phyloP scores from a whole-genome alignment of 768 basidiomycete genomes.

The Panus rudis region DNA sequence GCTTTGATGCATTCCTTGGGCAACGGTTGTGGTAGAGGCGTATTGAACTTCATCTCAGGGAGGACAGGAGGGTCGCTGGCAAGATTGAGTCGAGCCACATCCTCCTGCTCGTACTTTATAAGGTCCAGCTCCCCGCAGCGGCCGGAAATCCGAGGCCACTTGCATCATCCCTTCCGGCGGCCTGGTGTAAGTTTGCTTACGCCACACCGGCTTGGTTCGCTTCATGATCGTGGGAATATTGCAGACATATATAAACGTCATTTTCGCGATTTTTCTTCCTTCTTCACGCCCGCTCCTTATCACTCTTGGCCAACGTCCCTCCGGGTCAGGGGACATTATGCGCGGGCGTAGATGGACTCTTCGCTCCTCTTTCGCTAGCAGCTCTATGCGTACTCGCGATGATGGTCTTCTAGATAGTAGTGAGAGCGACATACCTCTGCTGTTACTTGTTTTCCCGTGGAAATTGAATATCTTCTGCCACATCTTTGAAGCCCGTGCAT shows the following conservation, averaged over 20 bases:
- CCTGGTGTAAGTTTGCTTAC: background rate
- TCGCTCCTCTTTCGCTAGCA: conserved; percentile 31
- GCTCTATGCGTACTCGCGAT: conserved; percentile 24
- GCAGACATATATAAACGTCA: background rate
- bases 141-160: background rate
- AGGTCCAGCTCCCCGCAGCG: conserved; percentile 1
- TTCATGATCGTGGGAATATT: background rate
- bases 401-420: conserved; percentile 32
- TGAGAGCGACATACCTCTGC: conserved; percentile 21
- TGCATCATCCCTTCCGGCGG: background rate
- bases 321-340: conserved; percentile 21
- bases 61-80: background rate
- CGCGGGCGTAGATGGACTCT: conserved; percentile 16
- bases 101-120: conserved; percentile 7
- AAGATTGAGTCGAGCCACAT: background rate
- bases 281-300: conserved; percentile 24
- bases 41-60: conserved; percentile 39
- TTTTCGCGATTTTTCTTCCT: background rate
- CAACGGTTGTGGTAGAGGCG: conserved; percentile 50
- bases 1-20: conserved; percentile 85
- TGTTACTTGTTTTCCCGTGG: background rate
- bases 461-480: no score
- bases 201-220: background rate
- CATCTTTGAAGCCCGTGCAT: no score
- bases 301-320: conserved; percentile 19